These are phyloP conservation scores for Coemansia sp. DNA, from an alignment of 192 early-diverging fungal genomes.

Conservation along the genomic window DNA sequence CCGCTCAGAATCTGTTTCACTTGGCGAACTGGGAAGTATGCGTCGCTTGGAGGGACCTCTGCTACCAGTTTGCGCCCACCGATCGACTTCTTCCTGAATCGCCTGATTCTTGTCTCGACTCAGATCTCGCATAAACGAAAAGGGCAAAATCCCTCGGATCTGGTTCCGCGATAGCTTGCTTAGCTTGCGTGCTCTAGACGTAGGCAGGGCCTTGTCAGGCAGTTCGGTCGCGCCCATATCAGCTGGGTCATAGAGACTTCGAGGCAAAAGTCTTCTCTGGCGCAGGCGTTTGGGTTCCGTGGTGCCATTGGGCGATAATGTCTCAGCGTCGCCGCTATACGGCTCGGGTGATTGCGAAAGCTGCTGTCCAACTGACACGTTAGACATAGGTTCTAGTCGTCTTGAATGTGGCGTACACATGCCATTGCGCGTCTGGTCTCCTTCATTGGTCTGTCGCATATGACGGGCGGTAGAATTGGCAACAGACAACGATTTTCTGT, in stretches of 20 bases:
- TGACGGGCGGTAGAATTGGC: neutral
- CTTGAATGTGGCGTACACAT: neutral
- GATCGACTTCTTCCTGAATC: constrained; percentile 16
- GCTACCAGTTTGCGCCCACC: constrained; percentile 2
- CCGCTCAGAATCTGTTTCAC: neutral
- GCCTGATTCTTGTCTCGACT: constrained; percentile 13
- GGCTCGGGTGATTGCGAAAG: neutral
- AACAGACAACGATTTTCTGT: neutral
- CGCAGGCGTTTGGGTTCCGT: neutral
- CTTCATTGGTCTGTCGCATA: neutral
- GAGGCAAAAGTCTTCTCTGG: constrained; percentile 6
- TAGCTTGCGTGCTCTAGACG: constrained; percentile 17
- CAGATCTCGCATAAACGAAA: constrained; percentile 49
- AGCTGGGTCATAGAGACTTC: neutral
- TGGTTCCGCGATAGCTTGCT: constrained; percentile 30
- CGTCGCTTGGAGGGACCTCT: constrained; percentile 3
- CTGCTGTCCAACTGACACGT: neutral
- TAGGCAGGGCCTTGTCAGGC: constrained; percentile 11
- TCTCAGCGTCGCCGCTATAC: neutral
- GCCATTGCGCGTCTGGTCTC: neutral
- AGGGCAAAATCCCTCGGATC: constrained; percentile 47
- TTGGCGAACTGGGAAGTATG: constrained; percentile 23
- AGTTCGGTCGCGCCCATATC: neutral
- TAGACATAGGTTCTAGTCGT: neutral
- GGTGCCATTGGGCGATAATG: neutral